A percentile compares a stretch with the other conserved stretches of the same genome.
These are phyloP conservation scores for Simplicillium sp. DNA, from an alignment of 2,329 filamentous ascomycete species.

Conservation along the genomic window DNA sequence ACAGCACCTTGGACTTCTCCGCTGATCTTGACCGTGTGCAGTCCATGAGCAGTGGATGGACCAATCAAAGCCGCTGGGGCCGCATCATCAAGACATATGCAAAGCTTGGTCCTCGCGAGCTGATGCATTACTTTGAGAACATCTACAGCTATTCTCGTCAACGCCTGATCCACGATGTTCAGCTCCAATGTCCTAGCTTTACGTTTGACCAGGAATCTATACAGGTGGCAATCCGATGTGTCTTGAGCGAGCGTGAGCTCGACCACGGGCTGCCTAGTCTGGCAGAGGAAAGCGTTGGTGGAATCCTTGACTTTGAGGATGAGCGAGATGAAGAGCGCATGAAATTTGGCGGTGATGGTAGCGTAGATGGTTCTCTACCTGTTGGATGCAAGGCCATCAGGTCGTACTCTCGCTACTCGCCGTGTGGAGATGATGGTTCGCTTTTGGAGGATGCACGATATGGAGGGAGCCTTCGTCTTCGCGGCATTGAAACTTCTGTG, in stretches of 20 bases:
- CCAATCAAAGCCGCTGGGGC: slow-evolving; percentile 24
- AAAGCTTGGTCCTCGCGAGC: slow-evolving; percentile 38
- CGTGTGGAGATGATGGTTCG: slow-evolving; percentile 29
- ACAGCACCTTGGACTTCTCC: slow-evolving; percentile 11
- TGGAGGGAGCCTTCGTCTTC: slow-evolving; percentile 3
- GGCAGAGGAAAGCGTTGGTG: slow-evolving; percentile 23
- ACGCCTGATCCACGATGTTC: slow-evolving; percentile 32
- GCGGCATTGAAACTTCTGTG: slow-evolving; percentile 1
- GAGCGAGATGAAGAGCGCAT: slow-evolving; percentile 22
- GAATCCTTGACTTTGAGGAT: slow-evolving; percentile 31
- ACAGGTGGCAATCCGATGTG: slow-evolving; percentile 26
- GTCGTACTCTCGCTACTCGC: slow-evolving; percentile 25
- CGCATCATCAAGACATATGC: slow-evolving; percentile 34
- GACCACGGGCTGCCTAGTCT: slow-evolving; percentile 18
- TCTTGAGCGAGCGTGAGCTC: slow-evolving; percentile 27
- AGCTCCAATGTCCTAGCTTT: slow-evolving; percentile 29
- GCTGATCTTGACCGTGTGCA: slow-evolving; percentile 16
- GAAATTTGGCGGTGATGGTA: slow-evolving; percentile 23
- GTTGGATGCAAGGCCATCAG: slow-evolving; percentile 16
- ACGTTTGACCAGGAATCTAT: slow-evolving; percentile 36
- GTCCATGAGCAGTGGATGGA: slow-evolving; percentile 24
- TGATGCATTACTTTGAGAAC: slow-evolving; percentile 39
- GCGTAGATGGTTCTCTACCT: slow-evolving; percentile 24
- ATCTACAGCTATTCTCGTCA: slow-evolving; percentile 34
- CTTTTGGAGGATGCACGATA: slow-evolving; percentile 17